phyloP scores from a whole-genome alignment of 176 grass and related monocot species.

The Bromus sterilis region DNA sequence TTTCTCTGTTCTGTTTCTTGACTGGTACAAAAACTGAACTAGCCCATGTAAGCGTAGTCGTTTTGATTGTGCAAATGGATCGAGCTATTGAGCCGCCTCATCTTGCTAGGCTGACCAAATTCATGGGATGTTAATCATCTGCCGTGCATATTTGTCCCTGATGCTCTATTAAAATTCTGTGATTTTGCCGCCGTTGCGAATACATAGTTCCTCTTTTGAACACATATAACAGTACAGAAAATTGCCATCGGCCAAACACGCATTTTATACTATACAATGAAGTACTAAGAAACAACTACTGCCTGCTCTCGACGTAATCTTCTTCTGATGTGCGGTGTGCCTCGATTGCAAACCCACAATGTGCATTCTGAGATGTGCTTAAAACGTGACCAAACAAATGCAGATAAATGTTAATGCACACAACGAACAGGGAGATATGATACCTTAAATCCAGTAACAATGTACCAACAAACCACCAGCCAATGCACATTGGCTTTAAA shows the following conservation, averaged over 20 bases:
- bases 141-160: background rate
- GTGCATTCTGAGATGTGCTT: background rate
- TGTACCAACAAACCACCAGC: background rate
- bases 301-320: no score
- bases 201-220: no score
- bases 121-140: background rate
- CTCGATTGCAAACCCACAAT: background rate
- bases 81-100: background rate
- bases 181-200: background rate
- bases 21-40: slow-evolving; percentile 68
- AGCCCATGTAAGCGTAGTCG: background rate
- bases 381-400: background rate
- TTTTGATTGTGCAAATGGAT: background rate
- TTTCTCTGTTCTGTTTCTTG: slow-evolving; percentile 85
- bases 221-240: background rate
- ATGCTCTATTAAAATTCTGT: background rate
- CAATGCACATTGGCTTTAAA: background rate
- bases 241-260: background rate
- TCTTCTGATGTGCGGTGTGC: background rate
- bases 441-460: background rate
- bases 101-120: background rate
- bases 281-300: background rate
- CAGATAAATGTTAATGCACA: background rate
- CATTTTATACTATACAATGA: background rate
- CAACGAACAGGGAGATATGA: background rate